These are phyloP conservation scores for Pittosporum tobira DNA, from an alignment of 129 eudicot genomes.

Conservation along the genomic window DNA sequence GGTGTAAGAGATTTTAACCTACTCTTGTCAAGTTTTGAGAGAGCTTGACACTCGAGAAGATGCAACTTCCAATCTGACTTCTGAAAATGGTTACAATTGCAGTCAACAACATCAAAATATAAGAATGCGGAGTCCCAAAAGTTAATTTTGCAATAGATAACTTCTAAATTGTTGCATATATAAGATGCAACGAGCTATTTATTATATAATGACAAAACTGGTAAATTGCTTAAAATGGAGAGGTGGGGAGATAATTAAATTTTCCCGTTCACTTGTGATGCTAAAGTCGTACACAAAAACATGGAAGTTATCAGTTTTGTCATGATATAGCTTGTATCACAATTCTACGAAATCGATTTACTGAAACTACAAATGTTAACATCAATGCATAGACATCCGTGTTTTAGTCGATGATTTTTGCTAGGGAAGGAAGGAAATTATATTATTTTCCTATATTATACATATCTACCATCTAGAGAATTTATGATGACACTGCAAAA, in stretches of 20 bases:
- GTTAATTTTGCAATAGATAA: not conserved
- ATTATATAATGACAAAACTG: not conserved
- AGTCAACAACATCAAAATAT: slow-evolving; percentile 3
- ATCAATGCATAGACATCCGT: not conserved
- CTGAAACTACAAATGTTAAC: not conserved
- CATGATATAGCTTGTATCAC: no score
- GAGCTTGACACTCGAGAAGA: slow-evolving; percentile 63
- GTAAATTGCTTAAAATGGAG: not conserved
- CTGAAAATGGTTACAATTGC: slow-evolving; percentile 29
- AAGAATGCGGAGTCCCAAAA: not conserved
- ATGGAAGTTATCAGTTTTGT: no score
- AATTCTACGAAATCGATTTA: no score
- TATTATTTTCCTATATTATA: no score
- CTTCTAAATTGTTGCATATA: not conserved
- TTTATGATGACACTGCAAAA: no score
- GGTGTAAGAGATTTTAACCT: slow-evolving; percentile 72
- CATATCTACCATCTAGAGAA: no score
- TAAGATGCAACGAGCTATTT: slow-evolving; percentile 2
- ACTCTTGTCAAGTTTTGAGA: slow-evolving; percentile 53
- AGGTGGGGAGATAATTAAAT: no score
- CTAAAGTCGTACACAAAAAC: no score
- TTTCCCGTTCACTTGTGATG: no score
- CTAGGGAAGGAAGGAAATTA: not conserved
- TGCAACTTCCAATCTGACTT: slow-evolving; percentile 91
- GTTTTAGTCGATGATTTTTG: no score